Evolutionary conservation across 257 asterid genomes (phyloP).

Genomic region (Verbena officinalis): DNA sequence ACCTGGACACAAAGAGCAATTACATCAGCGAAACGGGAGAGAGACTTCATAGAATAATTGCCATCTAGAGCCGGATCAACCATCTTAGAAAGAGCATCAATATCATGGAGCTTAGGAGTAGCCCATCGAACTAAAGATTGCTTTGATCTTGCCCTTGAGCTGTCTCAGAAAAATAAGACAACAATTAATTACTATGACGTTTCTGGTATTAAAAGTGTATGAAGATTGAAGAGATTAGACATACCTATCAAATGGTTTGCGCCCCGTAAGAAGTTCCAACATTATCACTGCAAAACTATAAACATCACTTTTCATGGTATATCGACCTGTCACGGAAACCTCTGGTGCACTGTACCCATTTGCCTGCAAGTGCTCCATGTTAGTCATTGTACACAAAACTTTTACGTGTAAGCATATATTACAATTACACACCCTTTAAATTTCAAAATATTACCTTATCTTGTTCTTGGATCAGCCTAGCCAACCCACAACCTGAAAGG

Average conservation of each 20-base stretch:
- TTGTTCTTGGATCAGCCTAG: slow-evolving; percentile 66
- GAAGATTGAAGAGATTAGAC: not conserved
- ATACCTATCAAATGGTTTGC: slow-evolving; percentile 88
- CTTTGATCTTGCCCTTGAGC: slow-evolving; percentile 80
- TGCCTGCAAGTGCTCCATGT: slow-evolving; percentile 49
- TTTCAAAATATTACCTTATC: slow-evolving; percentile 59
- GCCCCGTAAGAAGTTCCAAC: slow-evolving; percentile 93
- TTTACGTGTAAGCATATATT: not conserved
- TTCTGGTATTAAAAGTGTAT: no score
- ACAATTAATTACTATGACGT: no score
- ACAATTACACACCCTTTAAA: not conserved
- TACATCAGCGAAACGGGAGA: slow-evolving; percentile 92
- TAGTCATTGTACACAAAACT: not conserved
- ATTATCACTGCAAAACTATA: slow-evolving; percentile 94
- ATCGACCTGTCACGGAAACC: slow-evolving; percentile 83
- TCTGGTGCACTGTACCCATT: slow-evolving; percentile 91
- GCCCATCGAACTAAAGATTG: slow-evolving; percentile 98
- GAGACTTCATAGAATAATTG: slow-evolving; percentile 84
- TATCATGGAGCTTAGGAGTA: slow-evolving; percentile 94
- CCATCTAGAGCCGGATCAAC: slow-evolving; percentile 94
- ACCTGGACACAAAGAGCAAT: slow-evolving; percentile 98
- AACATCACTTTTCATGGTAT: slow-evolving; percentile 85
- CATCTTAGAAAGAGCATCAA: slow-evolving; percentile 91
- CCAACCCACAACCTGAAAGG: slow-evolving; percentile 87
- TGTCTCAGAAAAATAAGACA: slow-evolving; percentile 26